Percentiles rank a stretch among this genome's conserved stretches.
phyloP scores from a whole-genome alignment of 805 yeast species.

The Hanseniaspora clermontiae region DNA sequence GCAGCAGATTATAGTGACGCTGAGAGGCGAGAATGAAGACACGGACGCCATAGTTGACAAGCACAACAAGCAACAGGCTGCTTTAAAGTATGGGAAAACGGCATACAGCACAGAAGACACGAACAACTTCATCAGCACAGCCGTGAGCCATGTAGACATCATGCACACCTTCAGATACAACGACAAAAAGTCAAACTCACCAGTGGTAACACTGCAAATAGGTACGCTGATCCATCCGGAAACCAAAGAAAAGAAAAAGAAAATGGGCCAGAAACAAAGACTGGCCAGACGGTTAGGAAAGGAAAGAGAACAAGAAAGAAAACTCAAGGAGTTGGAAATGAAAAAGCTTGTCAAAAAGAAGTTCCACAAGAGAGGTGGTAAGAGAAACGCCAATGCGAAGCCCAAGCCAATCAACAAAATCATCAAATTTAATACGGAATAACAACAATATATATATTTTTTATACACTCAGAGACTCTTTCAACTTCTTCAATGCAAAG shows the following conservation, averaged over 20 bases:
- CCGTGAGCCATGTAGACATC: background rate
- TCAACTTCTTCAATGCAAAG: background rate
- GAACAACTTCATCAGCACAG: background rate
- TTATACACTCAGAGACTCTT: background rate
- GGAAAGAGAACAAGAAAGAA: conserved; percentile 21
- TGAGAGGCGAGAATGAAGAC: conserved; percentile 9
- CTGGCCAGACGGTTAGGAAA: conserved; percentile 21
- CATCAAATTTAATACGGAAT: conserved; percentile 10
- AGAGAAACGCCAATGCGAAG: conserved; percentile 21
- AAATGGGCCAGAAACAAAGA: conserved; percentile 27
- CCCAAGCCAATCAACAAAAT: conserved; percentile 15
- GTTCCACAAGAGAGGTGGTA: conserved; percentile 29
- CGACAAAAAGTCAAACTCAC: conserved; percentile 13
- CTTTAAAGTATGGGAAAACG: background rate
- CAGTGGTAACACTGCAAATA: conserved; percentile 15
- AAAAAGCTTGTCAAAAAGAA: conserved; percentile 25
- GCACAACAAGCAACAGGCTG: background rate
- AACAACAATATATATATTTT: background rate
- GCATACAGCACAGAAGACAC: background rate
- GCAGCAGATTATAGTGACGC: conserved; percentile 1
- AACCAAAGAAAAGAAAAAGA: conserved; percentile 17
- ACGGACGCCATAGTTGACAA: background rate
- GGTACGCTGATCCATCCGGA: conserved; percentile 16
- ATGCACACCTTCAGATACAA: background rate
- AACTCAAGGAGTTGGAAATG: conserved; percentile 18